These are phyloP conservation scores for Claviceps digitariae DNA, from an alignment of 2,329 filamentous ascomycete species.

Conservation along the genomic window DNA sequence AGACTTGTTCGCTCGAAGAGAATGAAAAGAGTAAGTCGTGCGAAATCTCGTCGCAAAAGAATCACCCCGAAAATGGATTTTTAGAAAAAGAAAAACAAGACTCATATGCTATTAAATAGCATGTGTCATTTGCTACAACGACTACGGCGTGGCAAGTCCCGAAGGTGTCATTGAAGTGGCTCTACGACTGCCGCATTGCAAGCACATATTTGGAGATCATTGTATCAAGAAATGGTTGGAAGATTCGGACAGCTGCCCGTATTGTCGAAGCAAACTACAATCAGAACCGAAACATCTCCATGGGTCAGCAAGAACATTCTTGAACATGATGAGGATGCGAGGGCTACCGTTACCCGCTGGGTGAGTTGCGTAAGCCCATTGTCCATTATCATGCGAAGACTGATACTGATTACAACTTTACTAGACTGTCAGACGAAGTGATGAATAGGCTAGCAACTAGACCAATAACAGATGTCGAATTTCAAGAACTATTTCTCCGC, in stretches of 20 bases:
- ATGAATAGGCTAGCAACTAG: slow-evolving; percentile 8
- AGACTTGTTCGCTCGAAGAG: slow-evolving; percentile 29
- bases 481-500: slow-evolving; percentile 8
- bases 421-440: slow-evolving; percentile 10
- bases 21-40: slow-evolving; percentile 33
- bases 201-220: slow-evolving; percentile 49
- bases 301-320: slow-evolving; percentile 14
- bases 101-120: slow-evolving; percentile 20
- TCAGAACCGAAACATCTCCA: slow-evolving; percentile 26
- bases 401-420: background rate
- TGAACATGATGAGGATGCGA: slow-evolving; percentile 19
- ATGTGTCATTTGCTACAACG: slow-evolving; percentile 53
- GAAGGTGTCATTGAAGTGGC: slow-evolving; percentile 45
- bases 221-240: slow-evolving; percentile 55
- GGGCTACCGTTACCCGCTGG: slow-evolving; percentile 10
- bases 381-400: background rate
- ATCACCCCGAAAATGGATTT: background rate
- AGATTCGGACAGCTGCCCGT: slow-evolving; percentile 49
- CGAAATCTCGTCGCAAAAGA: background rate
- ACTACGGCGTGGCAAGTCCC: slow-evolving; percentile 41
- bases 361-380: slow-evolving; percentile 7
- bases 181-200: slow-evolving; percentile 46
- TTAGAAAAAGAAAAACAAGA: background rate
- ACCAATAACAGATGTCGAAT: slow-evolving; percentile 7
- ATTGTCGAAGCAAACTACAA: slow-evolving; percentile 48